Evolutionary conservation across 1,284 basidiomycete species (phyloP).

Genomic region (Fomitopsis betulina): DNA sequence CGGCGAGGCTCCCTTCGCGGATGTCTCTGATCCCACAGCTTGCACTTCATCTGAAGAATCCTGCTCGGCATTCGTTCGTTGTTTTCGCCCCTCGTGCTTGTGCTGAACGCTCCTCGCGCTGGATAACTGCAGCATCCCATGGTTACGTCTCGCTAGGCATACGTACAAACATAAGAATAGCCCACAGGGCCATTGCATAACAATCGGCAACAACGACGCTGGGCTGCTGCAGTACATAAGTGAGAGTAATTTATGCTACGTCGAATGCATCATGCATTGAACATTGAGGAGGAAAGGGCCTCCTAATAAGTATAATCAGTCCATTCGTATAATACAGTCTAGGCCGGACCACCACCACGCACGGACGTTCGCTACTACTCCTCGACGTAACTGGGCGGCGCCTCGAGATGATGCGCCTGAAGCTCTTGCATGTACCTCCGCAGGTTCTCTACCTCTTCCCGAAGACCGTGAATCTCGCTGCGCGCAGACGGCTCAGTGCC

Average conservation of each 20-base stretch:
- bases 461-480: slow-evolving; percentile 18
- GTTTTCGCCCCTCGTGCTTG: too few relatives aligned
- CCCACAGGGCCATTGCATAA: not conserved
- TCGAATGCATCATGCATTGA: not conserved
- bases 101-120: too few relatives aligned
- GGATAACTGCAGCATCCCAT: too few relatives aligned
- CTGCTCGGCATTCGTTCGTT: too few relatives aligned
- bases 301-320: not conserved
- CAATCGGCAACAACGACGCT: not conserved
- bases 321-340: not conserved
- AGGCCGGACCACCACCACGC: not conserved
- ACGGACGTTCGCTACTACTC: not conserved
- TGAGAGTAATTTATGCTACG: not conserved
- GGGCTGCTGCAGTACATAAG: not conserved
- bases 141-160: not conserved
- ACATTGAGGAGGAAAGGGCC: not conserved
- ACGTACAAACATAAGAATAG: not conserved
- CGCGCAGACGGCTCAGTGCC: slow-evolving; percentile 9
- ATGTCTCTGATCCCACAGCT: too few relatives aligned
- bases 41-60: too few relatives aligned
- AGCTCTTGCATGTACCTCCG: slow-evolving; percentile 23
- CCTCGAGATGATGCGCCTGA: slow-evolving; percentile 18
- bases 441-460: slow-evolving; percentile 24
- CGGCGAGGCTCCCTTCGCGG: too few relatives aligned
- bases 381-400: slow-evolving; percentile 18